Evolutionary conservation across 2,329 filamentous ascomycete genomes (phyloP), one percentile per base, ranked within the genome.

Genomic region (Pseudopithomyces chartarum): DNA sequence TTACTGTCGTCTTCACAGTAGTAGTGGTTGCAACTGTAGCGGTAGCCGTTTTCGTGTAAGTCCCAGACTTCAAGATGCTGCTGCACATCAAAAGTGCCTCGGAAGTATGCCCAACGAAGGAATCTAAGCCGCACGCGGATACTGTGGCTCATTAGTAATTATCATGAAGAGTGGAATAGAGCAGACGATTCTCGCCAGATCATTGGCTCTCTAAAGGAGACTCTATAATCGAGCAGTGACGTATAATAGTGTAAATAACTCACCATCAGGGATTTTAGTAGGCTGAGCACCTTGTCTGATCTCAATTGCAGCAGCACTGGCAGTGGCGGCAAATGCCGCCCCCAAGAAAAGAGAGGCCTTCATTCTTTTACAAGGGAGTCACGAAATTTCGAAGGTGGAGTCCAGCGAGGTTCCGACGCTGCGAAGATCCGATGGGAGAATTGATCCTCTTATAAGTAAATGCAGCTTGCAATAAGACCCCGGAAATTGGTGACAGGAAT

Each of bases 41-140:
- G 2, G 68, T 72, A 3, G 64, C 50, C 1, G 68, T 72, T 6
- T 52, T 22, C 11, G 68, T 72, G 1, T 63, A 61, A 43, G 68
- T 71, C 26, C 69, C 69, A 3, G 62, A 64, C 17, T 58, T 64
- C 40, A 73, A 45, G 17, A 72, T 59, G 48, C 63, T 71, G 56
- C 66, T 70, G 47, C 70, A 73, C 55, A 70, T 70, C 10, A 70
- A 49, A 10, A 61, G 54, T 11, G 70, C 70, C 54, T 73, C 70
- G 1, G 67, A 58, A 6, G 67, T 68, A 53, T 72, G 69, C 11
- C 68, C 70, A 19, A 61, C 59, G 33, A 73, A 73, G n/a, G 67
- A 63, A 45, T 70, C 68, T 7, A 73, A 54, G 2, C 69, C 70
- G 43, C 70, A 73, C 13, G 23, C 7, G 19, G 49, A 62, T 39